These are phyloP conservation scores for Aspergillus conjunctus DNA, from an alignment of 495 filamentous ascomycete species.

Conservation along the genomic window DNA sequence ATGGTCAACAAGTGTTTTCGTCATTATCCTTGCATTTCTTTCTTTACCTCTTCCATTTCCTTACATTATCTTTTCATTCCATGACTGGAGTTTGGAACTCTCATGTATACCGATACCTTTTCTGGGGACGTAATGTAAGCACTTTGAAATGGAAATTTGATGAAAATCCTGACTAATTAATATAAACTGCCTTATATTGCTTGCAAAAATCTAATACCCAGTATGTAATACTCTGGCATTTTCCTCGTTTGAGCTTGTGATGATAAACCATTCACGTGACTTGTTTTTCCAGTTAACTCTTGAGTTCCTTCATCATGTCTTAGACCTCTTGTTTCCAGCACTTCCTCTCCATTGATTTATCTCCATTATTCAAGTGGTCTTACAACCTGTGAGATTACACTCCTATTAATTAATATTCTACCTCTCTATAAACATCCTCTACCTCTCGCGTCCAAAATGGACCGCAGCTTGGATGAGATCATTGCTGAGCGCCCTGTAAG, in stretches of 20 bases:
- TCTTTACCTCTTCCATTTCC: constrained; percentile 23
- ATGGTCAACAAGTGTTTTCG: constrained; percentile 23
- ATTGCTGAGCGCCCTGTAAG: constrained; percentile 79
- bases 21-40: constrained; percentile 24
- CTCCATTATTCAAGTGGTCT: neutral
- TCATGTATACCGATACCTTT: constrained; percentile 16
- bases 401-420: neutral
- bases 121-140: constrained; percentile 9
- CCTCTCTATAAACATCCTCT: constrained; percentile 3
- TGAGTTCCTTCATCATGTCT: neutral
- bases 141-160: constrained; percentile 14
- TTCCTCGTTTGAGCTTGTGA: neutral
- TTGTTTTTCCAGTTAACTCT: constrained; percentile 6
- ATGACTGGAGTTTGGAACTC: neutral
- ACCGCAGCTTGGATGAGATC: constrained; percentile 83
- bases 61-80: constrained; percentile 15
- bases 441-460: constrained; percentile 55
- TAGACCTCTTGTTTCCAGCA: constrained; percentile 2
- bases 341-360: constrained; percentile 15
- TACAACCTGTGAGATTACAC: constrained; percentile 3
- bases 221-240: too few relatives aligned
- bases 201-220: too few relatives aligned
- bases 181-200: too few relatives aligned
- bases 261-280: constrained; percentile 16
- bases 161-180: neutral